A percentile compares a stretch with the other conserved stretches of the same genome.
phyloP scores from a whole-genome alignment of 805 yeast genomes.

The Saccharomycopsis microspora region DNA sequence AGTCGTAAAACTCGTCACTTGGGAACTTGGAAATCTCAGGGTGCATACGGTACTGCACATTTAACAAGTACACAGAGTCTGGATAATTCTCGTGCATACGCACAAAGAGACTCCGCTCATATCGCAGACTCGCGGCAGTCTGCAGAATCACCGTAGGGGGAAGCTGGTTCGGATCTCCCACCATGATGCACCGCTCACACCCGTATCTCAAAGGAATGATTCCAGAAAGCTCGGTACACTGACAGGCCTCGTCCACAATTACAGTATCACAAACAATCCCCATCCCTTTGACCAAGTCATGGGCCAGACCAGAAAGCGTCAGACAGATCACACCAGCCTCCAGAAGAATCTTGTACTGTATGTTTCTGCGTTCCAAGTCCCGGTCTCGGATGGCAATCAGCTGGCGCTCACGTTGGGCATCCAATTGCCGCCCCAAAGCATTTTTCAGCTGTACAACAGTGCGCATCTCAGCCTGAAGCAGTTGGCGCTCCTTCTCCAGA shows the following conservation, averaged over 20 bases:
- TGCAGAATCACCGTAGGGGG: conserved; percentile 95
- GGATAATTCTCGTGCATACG: conserved; percentile 70
- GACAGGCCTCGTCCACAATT: conserved; percentile 94
- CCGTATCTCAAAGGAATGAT: conserved; percentile 90
- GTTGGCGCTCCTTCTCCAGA: conserved; percentile 31
- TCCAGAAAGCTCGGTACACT: conserved; percentile 86
- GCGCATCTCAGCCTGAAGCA: conserved; percentile 39
- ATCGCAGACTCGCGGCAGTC: conserved; percentile 66
- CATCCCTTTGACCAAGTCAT: conserved; percentile 66
- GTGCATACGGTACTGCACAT: conserved; percentile 97
- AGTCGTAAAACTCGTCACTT: conserved; percentile 67
- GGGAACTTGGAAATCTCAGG: conserved; percentile 86
- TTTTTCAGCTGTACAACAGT: conserved; percentile 51
- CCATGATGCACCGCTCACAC: conserved; percentile 84
- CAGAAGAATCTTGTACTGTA: conserved; percentile 60
- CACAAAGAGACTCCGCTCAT: conserved; percentile 89
- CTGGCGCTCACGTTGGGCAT: conserved; percentile 65
- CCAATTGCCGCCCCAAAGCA: conserved; percentile 61
- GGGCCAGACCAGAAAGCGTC: conserved; percentile 90
- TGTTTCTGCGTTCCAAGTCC: conserved; percentile 66
- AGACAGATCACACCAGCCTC: conserved; percentile 83
- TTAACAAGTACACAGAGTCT: conserved; percentile 55
- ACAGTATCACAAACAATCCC: conserved; percentile 81
- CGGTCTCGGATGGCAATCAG: conserved; percentile 59
- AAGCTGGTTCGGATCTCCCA: conserved; percentile 96